Base-by-base conservation (phyloP, 306 rosid genomes). In the Arachis hypogaea region DNA sequence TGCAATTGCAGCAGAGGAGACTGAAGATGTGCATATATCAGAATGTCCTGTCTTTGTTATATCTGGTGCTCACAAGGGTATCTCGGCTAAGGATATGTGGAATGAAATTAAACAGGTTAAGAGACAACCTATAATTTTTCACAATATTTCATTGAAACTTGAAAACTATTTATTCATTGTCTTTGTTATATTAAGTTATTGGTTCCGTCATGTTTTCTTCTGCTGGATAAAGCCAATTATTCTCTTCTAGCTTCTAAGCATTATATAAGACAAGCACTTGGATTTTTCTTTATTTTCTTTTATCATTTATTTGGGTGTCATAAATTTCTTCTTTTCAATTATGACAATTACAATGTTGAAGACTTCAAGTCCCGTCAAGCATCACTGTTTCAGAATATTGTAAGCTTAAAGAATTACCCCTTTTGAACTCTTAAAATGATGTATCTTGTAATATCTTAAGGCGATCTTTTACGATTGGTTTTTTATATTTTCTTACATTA, bases 21-120 rank as follows among this genome's bases (percentile, higher is more conserved):
- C 84, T 66, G 92, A 89, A 62, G 76, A 85, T 60, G 72, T 91
- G 86, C 90, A 81, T 29, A 81, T 93, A 68, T 89, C 98, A 59
- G 88, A 87, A 71, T 93, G 96, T 69, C 97, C 97, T 49, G 87
- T 86, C 75, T 93, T 93, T 85, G 90, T 87, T 63, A 84, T 86
- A 71, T 83, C 97, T 38, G 97, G 98, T 64, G 66, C 82, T 80
- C 79, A 88, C 71, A 43, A 81, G 51, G 92, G 94, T 66, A 76
- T 93, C 68, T 80, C 92, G 0, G 98, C 97, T 59, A 78, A 91
- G 73, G 94, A 89, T 59, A 88, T 93, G 94, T 93, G 98, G 98
- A 73, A 76, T 74, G 94, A 89, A 85, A 83, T 93, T 49, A 93
- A 93, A 82, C 82, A 88, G 94, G 98, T 93, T 28, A 66, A 66